Base-by-base conservation (phyloP, 345 rosid species). In the Garcia nutans region DNA sequence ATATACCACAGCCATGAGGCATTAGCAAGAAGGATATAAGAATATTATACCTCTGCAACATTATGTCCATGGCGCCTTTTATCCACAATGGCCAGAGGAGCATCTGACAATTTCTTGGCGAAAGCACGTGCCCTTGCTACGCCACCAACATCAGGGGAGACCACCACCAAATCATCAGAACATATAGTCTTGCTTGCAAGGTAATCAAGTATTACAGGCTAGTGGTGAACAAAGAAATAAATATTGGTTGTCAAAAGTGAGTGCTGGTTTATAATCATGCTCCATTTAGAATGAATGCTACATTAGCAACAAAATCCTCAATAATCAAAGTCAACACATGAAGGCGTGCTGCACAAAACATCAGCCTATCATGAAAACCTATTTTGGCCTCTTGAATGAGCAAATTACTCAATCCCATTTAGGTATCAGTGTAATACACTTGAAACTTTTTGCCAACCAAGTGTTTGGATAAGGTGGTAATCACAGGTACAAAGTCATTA, bases 81-180 rank as follows among this genome's bases (percentile, higher is more conserved):
- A 85, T 95, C 99, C 68, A 95, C 99, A 84, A 95, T 93, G 17
- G 99, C 99, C 68, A 95, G 88, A 74, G 98, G 99, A 50, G 99
- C 99, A 83, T 95, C 98, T 22, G 97, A 91, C 71, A 95, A 81
- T 76, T 95, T 95, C 86, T 95, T 95, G 68, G 99, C 96, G 82
- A 93, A 95, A 54, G 97, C 90, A 16, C 97, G 97, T 79, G 99
- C 99, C 59, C 99, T 88, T 6, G 99, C 96, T 11, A 95, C 98
- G 24, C 99, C 99, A 79, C 99, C 99, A 81, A 95, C 99, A 77
- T 95, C 99, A 69, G 98, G 99, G 13, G 98, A 95, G 86, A 95
- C 99, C 70, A 95, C 98, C 65, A 95, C 94, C 84, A 95, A 82
- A 85, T 95, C 98, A 77, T 79, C 88, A 67, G 97, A 90, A 79